Evolutionary conservation across 2,329 filamentous ascomycete species (phyloP), one percentile per base, ranked within the genome.

Genomic region (Aureobasidium namibiae): DNA sequence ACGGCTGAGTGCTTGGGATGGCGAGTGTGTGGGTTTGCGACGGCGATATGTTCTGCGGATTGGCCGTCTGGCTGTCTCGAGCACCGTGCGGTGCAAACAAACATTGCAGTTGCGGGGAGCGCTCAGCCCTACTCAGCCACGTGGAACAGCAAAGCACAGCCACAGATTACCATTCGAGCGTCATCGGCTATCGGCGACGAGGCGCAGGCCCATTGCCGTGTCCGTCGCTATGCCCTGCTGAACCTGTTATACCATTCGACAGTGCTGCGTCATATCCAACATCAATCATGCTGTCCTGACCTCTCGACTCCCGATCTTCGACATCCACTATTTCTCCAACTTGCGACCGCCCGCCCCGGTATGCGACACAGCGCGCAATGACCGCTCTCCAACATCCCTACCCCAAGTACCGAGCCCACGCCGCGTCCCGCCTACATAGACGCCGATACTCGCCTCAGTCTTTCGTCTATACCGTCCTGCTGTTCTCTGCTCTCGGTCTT

Each of bases 391-490:
- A 34, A 18, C 7, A 41, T 29, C 54, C 48, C 54, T 38, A 57
- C 34, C 54, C 54, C 14, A 36, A 33, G n/a, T 18, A 44, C 21
- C 39, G 52, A 5, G 9, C 21, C 39, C 24, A 33, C 8, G 54
- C 54, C 31, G 39, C 23, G 26, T 38, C 29, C 21, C 54, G 54
- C 16, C 21, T 57, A 2, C 48, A 50, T n/a, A 45, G 46, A 36
- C 46, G 36, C 10, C 46, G 46, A 8, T 59, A 59, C 18, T 50
- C 45, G 26, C 46, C 57, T 11, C 46, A 59, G 2, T 61, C 67
- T 13, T 63, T 69, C 34, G 48, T 59, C 45, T 56, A 61, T 7
- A 63, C 61, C 18, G 53, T 60, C 31, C 18, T 60, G 5, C 18
- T 61, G 2, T 56, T 63, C 38, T 61, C 59, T 10, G 14, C 50